Evolutionary conservation across 257 asterid species (phyloP), one percentile per base, ranked within the genome.

Genomic region (Solanum tacnaense): DNA sequence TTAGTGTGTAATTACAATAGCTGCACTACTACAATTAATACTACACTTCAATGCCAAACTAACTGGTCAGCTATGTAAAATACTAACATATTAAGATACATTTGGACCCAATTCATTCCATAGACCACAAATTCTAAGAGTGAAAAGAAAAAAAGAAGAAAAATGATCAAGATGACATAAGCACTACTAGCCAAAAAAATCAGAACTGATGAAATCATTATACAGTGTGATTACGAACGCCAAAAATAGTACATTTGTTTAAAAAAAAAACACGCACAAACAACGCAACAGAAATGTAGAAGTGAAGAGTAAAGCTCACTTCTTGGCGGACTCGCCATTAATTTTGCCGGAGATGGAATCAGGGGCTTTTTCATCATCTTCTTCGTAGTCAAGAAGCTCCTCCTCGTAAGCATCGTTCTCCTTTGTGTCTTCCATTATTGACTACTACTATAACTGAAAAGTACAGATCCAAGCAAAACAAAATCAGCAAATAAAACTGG

Each of bases 351-450:
- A 74, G 87, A 93, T 92, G 18, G 96, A 92, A 70, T 94, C 96
- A 11, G 92, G 93, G 83, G 94, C 96, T 87, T 94, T 95, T 67
- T 96, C 98, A 18, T 96, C 99, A 36, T 96, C 99, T 87, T 96
- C 99, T 86, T 96, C 99, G 91, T 96, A 96, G 91, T 96, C 99
- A 75, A 96, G 94, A 86, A 96, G 98, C 96, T 96, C 99, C 89
- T 96, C 98, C 88, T 95, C 99, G 89, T 95, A 96, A 3, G 95
- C 95, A 29, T 96, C 99, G 95, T 86, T 92, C 70, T 96, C 98
- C 92, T 93, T 95, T 3, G 89, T 90, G 25, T 96, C 99, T 41
- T 94, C 96, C 98, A 96, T 96, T 52, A 74, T 82, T 67, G 49
- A 52, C 62, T 85, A 12, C 79, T 49, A 35, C 89, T 87, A 10